These are phyloP conservation scores for Ophiocordyceps unilateralis DNA, from an alignment of 2,329 filamentous ascomycete species.

Conservation along the genomic window DNA sequence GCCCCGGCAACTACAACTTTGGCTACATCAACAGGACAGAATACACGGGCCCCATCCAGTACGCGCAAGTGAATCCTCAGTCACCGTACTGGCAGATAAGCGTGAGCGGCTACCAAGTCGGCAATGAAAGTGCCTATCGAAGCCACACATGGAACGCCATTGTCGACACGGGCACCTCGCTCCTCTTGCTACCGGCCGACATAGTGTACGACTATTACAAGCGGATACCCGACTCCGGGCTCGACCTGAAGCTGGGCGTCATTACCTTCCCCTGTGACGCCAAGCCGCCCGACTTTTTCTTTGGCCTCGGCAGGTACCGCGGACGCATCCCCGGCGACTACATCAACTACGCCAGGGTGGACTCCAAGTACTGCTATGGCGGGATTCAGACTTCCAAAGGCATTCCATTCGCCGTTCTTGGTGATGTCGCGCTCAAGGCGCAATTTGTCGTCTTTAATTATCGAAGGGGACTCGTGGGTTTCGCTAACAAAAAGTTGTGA, in stretches of 20 bases:
- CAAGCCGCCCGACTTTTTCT: conserved; percentile 25
- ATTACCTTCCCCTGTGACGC: conserved; percentile 40
- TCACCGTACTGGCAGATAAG: conserved; percentile 47
- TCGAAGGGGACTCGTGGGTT: conserved; percentile 14
- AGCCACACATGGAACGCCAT: conserved; percentile 31
- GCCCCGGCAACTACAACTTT: conserved; percentile 21
- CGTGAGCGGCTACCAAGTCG: conserved; percentile 36
- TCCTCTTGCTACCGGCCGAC: conserved; percentile 37
- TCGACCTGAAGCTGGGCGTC: conserved; percentile 29
- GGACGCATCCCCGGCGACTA: conserved; percentile 18
- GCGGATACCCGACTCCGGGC: conserved; percentile 31
- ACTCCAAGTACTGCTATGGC: conserved; percentile 15
- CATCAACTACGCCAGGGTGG: conserved; percentile 18
- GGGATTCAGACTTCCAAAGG: conserved; percentile 19
- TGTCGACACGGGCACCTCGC: conserved; percentile 54
- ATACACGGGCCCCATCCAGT: conserved; percentile 40
- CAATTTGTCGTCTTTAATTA: conserved; percentile 26
- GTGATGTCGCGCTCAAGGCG: conserved; percentile 25
- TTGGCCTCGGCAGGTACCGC: conserved; percentile 16
- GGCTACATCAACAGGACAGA: conserved; percentile 35
- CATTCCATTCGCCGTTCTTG: conserved; percentile 20
- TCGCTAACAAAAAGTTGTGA: conserved; percentile 18
- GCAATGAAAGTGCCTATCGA: conserved; percentile 9
- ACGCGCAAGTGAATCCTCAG: conserved; percentile 29
- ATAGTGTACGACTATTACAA: conserved; percentile 43